Percentiles rank a stretch among this genome's conserved stretches.
Evolutionary conservation across 2,329 filamentous ascomycete genomes (phyloP).

Genomic region (Penicillium sp.): DNA sequence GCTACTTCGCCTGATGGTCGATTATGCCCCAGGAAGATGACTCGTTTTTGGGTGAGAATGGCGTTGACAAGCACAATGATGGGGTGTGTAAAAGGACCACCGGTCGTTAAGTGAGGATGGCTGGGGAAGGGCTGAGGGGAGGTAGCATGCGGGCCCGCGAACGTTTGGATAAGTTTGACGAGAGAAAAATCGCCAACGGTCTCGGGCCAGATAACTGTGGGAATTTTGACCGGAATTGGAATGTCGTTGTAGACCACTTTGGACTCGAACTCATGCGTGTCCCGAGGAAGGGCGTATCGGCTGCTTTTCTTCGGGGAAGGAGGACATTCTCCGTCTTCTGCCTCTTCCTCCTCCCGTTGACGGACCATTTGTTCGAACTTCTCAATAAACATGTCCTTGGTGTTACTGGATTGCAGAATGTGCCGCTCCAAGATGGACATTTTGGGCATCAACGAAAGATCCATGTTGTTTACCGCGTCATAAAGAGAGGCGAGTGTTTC

Average conservation of each 20-base stretch:
- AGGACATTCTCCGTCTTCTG: conserved; percentile 36
- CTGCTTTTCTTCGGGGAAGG: conserved; percentile 60
- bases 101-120: conserved; percentile 91
- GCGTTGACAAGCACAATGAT: conserved; percentile 95
- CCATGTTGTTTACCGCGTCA: conserved; percentile 93
- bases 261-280: conserved; percentile 97
- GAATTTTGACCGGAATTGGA: conserved; percentile 94
- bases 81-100: conserved; percentile 84
- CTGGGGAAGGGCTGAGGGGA: conserved; percentile 80
- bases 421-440: conserved; percentile 81
- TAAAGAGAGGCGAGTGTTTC: conserved; percentile 89
- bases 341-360: conserved; percentile 66
- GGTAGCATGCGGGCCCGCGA: conserved; percentile 79
- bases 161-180: conserved; percentile 95
- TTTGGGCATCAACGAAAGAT: conserved; percentile 87
- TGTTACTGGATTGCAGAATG: conserved; percentile 85
- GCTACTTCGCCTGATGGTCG: conserved; percentile 94
- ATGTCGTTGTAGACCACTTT: conserved; percentile 95
- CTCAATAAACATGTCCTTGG: conserved; percentile 94
- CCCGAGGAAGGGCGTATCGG: conserved; percentile 77
- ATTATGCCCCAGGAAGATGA: conserved; percentile 95
- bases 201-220: conserved; percentile 89
- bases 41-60: conserved; percentile 90
- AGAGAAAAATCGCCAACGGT: conserved; percentile 97
- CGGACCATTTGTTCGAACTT: conserved; percentile 96